Evolutionary conservation across 352 stramenopile species (phyloP).

Genomic region (Paralagenidium karlingii): DNA sequence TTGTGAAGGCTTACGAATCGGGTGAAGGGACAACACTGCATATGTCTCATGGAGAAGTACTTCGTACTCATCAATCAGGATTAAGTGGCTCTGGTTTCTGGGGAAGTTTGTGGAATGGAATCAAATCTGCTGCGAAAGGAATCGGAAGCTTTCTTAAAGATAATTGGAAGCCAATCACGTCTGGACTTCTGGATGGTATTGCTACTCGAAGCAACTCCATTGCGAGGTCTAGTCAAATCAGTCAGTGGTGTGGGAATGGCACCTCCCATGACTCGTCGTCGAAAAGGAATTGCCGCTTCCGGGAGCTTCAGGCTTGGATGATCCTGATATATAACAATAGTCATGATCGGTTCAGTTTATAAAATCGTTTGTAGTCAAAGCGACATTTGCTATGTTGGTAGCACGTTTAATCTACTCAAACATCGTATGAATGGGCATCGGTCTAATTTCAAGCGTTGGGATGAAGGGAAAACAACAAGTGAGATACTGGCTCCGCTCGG

Average conservation of each 20-base stretch:
- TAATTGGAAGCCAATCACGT: conserved; percentile 6
- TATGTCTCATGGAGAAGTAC: conserved; percentile 8
- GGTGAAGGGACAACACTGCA: conserved; percentile 7
- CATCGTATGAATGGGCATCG: conserved; percentile 8
- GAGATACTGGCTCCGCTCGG: too few relatives aligned
- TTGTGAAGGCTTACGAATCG: conserved; percentile 7
- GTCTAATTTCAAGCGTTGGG: conserved; percentile 9
- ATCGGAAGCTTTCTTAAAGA: conserved; percentile 3
- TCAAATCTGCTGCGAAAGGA: conserved; percentile 1
- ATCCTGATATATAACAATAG: conserved; percentile 11
- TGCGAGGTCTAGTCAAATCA: conserved; percentile 1
- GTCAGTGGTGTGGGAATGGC: conserved; percentile 6
- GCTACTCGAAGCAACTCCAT: conserved; percentile 2
- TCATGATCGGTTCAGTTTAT: conserved; percentile 10
- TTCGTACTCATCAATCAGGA: conserved; percentile 10
- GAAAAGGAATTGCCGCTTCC: conserved; percentile 2
- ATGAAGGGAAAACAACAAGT: conserved; percentile 8
- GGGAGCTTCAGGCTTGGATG: conserved; percentile 8
- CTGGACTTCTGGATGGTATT: conserved; percentile 1
- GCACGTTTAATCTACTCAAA: conserved; percentile 11
- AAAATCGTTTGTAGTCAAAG: conserved; percentile 12
- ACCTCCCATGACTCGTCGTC: conserved; percentile 2
- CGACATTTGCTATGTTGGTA: conserved; percentile 9
- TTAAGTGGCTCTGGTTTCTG: conserved; percentile 7
- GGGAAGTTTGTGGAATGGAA: conserved; percentile 6